Evolutionary conservation across 257 asterid genomes (phyloP).

Genomic region (Voacanga thouarsii): DNA sequence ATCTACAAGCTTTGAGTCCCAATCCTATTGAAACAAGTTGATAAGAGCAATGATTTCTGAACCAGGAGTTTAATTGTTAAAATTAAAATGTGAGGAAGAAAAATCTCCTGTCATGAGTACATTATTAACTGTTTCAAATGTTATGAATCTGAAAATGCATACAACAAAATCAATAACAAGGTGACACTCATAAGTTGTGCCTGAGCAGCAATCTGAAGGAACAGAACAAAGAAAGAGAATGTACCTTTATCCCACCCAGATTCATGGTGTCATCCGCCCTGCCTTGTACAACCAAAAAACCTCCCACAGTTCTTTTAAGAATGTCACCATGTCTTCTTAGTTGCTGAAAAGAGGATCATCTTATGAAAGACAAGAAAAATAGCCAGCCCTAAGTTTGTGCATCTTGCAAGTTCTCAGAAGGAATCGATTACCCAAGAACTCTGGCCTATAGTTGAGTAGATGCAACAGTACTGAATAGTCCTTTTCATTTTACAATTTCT

Average conservation of each 20-base stretch:
- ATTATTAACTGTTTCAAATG: neutral
- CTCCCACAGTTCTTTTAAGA: slow-evolving; percentile 67
- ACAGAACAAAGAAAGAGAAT: slow-evolving; percentile 4
- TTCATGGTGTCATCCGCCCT: slow-evolving; percentile 98
- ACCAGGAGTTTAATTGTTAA: neutral
- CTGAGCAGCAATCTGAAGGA: neutral
- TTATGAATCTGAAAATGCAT: neutral
- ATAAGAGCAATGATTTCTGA: neutral
- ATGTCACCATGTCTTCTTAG: slow-evolving; percentile 94
- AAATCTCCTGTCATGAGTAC: neutral
- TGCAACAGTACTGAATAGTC: neutral
- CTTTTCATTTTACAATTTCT: neutral
- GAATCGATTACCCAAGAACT: neutral
- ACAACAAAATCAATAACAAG: neutral
- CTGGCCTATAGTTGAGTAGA: neutral
- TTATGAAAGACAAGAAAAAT: neutral
- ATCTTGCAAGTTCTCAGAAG: neutral
- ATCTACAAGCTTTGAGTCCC: neutral
- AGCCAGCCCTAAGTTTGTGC: neutral
- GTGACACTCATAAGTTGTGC: neutral
- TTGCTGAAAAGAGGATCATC: slow-evolving; percentile 41
- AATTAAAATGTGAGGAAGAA: neutral
- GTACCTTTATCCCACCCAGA: slow-evolving; percentile 92
- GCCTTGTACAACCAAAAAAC: slow-evolving; percentile 70
- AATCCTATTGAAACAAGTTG: neutral